These are phyloP conservation scores for Sextonia rubra DNA, from an alignment of 164 flowering plant species.

Conservation along the genomic window DNA sequence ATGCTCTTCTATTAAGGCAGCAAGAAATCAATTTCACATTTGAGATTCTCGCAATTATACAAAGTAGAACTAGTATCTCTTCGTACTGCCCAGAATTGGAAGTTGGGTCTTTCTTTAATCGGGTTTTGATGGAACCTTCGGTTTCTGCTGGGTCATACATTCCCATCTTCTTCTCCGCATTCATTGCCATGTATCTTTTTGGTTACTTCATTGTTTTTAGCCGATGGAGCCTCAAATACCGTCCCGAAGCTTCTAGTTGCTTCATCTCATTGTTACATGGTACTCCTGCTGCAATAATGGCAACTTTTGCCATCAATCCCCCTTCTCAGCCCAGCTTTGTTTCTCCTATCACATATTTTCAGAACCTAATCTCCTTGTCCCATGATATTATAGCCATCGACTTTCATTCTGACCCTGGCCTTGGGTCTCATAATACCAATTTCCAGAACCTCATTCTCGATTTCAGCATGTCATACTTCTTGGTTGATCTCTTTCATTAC, in stretches of 20 bases:
- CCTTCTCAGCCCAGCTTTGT: slow-evolving; percentile 33
- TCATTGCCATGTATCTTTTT: slow-evolving; percentile 41
- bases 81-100: not conserved
- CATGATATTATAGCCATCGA: slow-evolving; percentile 59
- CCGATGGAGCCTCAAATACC: slow-evolving; percentile 46
- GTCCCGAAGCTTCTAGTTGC: slow-evolving; percentile 82
- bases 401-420: slow-evolving; percentile 22
- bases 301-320: slow-evolving; percentile 26
- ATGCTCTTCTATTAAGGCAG: not conserved
- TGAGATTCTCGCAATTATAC: not conserved
- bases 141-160: slow-evolving; percentile 21
- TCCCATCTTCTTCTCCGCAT: slow-evolving; percentile 44
- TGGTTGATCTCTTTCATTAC: slow-evolving; percentile 69
- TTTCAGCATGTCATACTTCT: slow-evolving; percentile 75
- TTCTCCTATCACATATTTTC: slow-evolving; percentile 44
- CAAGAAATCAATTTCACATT: not conserved
- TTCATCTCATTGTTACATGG: slow-evolving; percentile 75
- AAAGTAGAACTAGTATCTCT: not conserved
- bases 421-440: slow-evolving; percentile 55
- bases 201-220: slow-evolving; percentile 59
- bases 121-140: slow-evolving; percentile 29
- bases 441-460: slow-evolving; percentile 58
- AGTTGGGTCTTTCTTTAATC: not conserved
- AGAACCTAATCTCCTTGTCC: slow-evolving; percentile 39
- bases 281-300: slow-evolving; percentile 68